Conservation (phyloP, 164 flowering plant species). For the Liriodendron chinense region DNA sequence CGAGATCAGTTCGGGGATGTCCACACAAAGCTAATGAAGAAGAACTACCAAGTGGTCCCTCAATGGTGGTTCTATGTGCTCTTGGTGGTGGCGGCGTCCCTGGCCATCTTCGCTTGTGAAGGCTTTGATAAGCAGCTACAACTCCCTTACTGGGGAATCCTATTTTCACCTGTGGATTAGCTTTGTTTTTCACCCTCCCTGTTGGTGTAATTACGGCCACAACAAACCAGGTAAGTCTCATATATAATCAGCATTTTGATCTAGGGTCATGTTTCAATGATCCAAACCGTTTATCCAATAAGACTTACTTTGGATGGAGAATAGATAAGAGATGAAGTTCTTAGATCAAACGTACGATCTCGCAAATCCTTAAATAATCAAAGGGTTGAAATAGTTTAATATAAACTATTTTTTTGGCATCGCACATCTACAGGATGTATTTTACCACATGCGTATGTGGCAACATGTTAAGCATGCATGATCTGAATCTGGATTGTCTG, state of each 20-base stretch:
- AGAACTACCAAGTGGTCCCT: constrained; percentile 64
- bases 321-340: no score
- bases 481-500: no score
- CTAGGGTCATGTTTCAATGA: no score
- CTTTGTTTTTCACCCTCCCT: constrained; percentile 67
- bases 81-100: constrained; percentile 29
- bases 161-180: constrained; percentile 54
- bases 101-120: constrained; percentile 46
- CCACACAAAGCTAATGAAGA: constrained; percentile 67
- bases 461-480: no score
- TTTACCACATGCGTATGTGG: no score
- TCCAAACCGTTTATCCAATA: no score
- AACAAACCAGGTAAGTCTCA: constrained; percentile 50
- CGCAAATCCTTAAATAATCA: no score
- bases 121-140: constrained; percentile 66
- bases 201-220: constrained; percentile 70
- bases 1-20: constrained; percentile 12
- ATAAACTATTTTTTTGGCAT: no score
- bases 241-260: no score
- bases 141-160: constrained; percentile 84
- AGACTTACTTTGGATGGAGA: not conserved
- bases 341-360: no score
- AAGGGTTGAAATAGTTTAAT: no score
- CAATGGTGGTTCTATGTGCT: constrained; percentile 71
- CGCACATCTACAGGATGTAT: no score